Evolutionary conservation across 345 rosid species (phyloP).

Genomic region (Psidium guajava): DNA sequence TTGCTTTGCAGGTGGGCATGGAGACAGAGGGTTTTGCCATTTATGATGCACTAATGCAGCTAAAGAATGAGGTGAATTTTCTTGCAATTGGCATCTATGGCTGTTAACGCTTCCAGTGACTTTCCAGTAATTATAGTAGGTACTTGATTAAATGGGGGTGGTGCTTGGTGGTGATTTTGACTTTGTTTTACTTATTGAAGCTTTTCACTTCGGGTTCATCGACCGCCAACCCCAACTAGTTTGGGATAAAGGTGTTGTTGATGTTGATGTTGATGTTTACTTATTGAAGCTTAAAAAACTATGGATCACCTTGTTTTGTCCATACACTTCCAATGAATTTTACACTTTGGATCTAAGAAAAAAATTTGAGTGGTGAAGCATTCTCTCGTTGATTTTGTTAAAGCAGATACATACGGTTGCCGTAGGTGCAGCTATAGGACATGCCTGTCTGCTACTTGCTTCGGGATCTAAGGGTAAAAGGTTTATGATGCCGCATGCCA

Average conservation of each 20-base stretch:
- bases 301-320: not conserved
- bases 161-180: not conserved
- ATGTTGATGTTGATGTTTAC: too few species aligned
- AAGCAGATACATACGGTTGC: constrained; percentile 64
- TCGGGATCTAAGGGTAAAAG: constrained; percentile 82
- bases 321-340: not conserved
- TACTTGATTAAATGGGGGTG: not conserved
- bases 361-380: not conserved
- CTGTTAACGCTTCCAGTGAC: not conserved
- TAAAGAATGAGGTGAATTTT: constrained; percentile 43
- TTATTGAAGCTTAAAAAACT: not conserved
- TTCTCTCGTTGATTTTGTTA: not conserved
- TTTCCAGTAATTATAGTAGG: not conserved
- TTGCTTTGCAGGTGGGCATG: constrained; percentile 55
- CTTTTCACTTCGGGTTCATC: too few species aligned
- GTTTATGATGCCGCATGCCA: constrained; percentile 84
- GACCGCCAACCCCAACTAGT: too few species aligned
- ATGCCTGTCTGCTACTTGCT: constrained; percentile 72
- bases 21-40: constrained; percentile 92
- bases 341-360: not conserved
- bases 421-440: constrained; percentile 75
- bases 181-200: not conserved
- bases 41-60: constrained; percentile 72
- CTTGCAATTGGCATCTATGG: not conserved
- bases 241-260: too few species aligned